phyloP scores from a whole-genome alignment of 164 flowering plant species.

The Aristolochia californica region DNA sequence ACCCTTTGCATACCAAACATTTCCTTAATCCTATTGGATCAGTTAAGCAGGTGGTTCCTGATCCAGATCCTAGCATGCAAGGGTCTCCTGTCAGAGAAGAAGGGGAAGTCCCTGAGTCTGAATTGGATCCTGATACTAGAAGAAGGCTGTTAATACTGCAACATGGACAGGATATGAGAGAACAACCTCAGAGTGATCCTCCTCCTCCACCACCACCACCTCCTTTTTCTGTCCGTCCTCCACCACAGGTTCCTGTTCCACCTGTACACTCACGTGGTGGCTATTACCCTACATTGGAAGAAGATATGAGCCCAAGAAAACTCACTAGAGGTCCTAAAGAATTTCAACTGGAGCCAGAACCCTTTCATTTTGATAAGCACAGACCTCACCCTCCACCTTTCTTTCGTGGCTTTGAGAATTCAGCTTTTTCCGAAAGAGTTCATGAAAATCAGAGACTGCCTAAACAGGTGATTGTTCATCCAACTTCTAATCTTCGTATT shows the following conservation, averaged over 20 bases:
- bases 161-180: slow-evolving; percentile 91
- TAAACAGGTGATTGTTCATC: slow-evolving; percentile 46
- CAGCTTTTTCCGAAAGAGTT: slow-evolving; percentile 43
- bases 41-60: slow-evolving; percentile 37
- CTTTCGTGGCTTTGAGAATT: slow-evolving; percentile 41
- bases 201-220: slow-evolving; percentile 55
- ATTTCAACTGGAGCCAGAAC: slow-evolving; percentile 41
- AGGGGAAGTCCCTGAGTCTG: slow-evolving; percentile 98
- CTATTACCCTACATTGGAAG: slow-evolving; percentile 56
- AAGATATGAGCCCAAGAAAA: slow-evolving; percentile 58
- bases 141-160: slow-evolving; percentile 93
- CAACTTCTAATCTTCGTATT: neutral
- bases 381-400: slow-evolving; percentile 42
- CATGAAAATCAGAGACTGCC: slow-evolving; percentile 48
- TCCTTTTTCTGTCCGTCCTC: slow-evolving; percentile 55
- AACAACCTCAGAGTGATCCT: slow-evolving; percentile 39
- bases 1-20: slow-evolving; percentile 30
- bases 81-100: slow-evolving; percentile 95
- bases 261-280: slow-evolving; percentile 38
- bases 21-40: slow-evolving; percentile 34
- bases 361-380: slow-evolving; percentile 44
- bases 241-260: slow-evolving; percentile 47
- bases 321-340: slow-evolving; percentile 45
- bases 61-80: slow-evolving; percentile 51
- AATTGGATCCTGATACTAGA: slow-evolving; percentile 97